Base-by-base conservation (phyloP, 768 basidiomycete species). In the Russula abietina region DNA sequence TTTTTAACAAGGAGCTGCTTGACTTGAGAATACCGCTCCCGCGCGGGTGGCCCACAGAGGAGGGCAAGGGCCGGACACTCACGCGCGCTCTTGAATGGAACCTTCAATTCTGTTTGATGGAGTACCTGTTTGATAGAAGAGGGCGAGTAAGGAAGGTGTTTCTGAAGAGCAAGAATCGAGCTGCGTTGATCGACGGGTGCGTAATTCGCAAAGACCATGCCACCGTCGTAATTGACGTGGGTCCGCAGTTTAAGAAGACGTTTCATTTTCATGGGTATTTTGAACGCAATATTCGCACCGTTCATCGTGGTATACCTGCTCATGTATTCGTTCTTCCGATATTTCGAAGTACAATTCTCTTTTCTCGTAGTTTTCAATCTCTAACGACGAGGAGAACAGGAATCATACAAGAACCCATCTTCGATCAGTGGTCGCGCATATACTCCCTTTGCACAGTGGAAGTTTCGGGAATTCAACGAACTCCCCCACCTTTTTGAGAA, bases 301-400 rank as follows among this genome's bases (percentile, higher is more conserved):
- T 96, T 98, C 76, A 98, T 99, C 70, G 91, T 98, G 36, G 77
- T 95, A 19, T 99, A 99, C 73, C 83, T 98, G 48, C 75, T 98
- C 45, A 91, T 98, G 86, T 99, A 97, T 73, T 98, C 94, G 0
- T 99, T 99, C 81, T 99, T 99, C 80, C 90, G 96, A 4, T 99
- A 99, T 73, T 99, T 99, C 65, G 97, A 99, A 81, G 97, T 93
- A 53, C 56, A 85, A 73, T 9, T 30, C 33, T 45, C 19, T 26
- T 46, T n/a, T 22, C 26, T 55, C 28, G 28, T 55, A 4, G 14
- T 24, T 22, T 30, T 33, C 49, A 19, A 38, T 22, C 16, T 36
- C 55, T 33, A 57, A 48, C 55, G 16, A 0, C 2, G 32, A 30
- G 36, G 36, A 32, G 26, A 19, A 17, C 68, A 99, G 97, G 95